A percentile compares a stretch with the other conserved stretches of the same genome.
These are phyloP conservation scores for Aquanectria penicillioides DNA, from an alignment of 2,329 filamentous ascomycete species.

Conservation along the genomic window DNA sequence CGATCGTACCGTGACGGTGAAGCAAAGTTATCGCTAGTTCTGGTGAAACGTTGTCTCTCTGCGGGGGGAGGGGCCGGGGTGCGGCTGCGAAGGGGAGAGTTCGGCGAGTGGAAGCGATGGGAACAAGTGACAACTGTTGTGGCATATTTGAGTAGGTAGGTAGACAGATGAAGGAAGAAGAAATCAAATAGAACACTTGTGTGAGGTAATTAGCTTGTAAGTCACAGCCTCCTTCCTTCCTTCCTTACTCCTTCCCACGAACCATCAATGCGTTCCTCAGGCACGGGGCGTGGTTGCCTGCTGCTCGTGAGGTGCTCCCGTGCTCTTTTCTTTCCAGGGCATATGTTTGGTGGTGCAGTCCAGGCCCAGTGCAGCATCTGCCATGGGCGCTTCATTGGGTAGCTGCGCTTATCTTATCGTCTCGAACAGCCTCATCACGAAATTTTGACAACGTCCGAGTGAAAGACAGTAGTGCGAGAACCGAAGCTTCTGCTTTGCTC, in stretches of 20 bases:
- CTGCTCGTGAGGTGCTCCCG: slow-evolving; percentile 35
- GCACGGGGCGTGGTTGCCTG: slow-evolving; percentile 32
- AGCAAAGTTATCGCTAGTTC: slow-evolving; percentile 3
- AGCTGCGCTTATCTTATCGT: slow-evolving; percentile 21
- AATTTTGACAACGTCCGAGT: slow-evolving; percentile 16
- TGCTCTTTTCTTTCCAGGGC: slow-evolving; percentile 39
- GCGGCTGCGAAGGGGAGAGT: background rate
- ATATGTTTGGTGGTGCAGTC: slow-evolving; percentile 20
- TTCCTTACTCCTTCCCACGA: background rate
- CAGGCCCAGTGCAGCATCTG: background rate
- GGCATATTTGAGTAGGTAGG: too few species aligned
- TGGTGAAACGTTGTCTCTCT: background rate
- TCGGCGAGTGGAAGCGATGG: background rate
- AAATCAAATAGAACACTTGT: background rate
- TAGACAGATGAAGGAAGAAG: slow-evolving; percentile 16
- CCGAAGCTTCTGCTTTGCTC: too few species aligned
- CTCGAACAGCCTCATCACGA: background rate
- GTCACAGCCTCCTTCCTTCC: slow-evolving; percentile 5
- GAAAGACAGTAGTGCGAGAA: background rate
- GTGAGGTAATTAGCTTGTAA: slow-evolving; percentile 8
- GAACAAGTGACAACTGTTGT: background rate
- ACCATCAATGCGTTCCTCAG: slow-evolving; percentile 31
- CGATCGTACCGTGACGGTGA: slow-evolving; percentile 3
- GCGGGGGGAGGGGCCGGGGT: background rate
- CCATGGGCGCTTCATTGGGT: background rate